Percentiles rank a stretch among this genome's conserved stretches.
phyloP scores from a whole-genome alignment of 2,329 filamentous ascomycete species.

The Epichloe typhina region DNA sequence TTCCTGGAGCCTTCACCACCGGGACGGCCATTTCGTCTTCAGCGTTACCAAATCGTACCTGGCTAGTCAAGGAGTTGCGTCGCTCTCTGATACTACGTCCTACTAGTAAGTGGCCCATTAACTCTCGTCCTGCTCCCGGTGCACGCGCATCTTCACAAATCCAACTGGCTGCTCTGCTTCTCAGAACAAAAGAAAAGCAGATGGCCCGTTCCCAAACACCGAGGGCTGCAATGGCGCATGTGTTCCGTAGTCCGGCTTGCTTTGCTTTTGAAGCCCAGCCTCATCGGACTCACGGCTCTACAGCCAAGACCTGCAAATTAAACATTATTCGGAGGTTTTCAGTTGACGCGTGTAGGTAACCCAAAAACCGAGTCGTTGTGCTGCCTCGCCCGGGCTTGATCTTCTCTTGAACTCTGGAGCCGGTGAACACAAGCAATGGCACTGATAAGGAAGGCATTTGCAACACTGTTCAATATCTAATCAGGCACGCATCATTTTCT shows the following conservation, averaged over 20 bases:
- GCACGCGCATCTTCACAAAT: background rate
- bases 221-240: background rate
- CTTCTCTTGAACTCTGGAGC: background rate
- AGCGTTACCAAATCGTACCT: background rate
- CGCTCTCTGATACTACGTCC: background rate
- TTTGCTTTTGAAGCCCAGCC: background rate
- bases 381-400: background rate
- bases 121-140: background rate
- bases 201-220: background rate
- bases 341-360: background rate
- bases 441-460: background rate
- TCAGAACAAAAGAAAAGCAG: background rate
- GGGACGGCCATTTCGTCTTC: background rate
- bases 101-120: background rate
- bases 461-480: background rate
- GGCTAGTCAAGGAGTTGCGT: background rate
- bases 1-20: slow-evolving; percentile 2
- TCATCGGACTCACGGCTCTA: background rate
- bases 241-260: background rate
- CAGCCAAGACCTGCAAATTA: slow-evolving; percentile 1
- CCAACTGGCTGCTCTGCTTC: background rate
- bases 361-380: background rate
- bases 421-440: background rate
- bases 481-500: background rate
- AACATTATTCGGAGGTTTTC: background rate